A percentile compares a stretch with the other conserved stretches of the same genome.
These are phyloP conservation scores for Ogataea dorogensis DNA, from an alignment of 805 yeast species.

Conservation along the genomic window DNA sequence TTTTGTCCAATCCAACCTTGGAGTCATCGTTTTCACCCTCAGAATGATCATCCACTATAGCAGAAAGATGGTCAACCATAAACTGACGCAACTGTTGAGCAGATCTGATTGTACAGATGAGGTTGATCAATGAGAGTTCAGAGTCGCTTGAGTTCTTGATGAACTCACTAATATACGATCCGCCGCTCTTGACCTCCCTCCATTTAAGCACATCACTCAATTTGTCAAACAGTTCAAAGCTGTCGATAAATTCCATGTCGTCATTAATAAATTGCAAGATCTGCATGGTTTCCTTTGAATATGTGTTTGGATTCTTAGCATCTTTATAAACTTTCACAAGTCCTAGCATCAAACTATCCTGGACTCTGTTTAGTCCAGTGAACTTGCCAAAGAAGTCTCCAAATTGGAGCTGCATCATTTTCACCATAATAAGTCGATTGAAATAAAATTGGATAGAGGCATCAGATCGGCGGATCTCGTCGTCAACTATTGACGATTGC, in stretches of 20 bases:
- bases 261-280: conserved; percentile 20
- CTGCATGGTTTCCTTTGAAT: conserved; percentile 15
- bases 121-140: conserved; percentile 26
- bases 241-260: conserved; percentile 26
- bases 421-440: conserved; percentile 21
- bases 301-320: conserved; percentile 8
- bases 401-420: conserved; percentile 19
- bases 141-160: conserved; percentile 24
- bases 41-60: conserved; percentile 7
- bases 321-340: conserved; percentile 20
- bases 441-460: conserved; percentile 26
- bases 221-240: conserved; percentile 23
- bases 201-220: conserved; percentile 22
- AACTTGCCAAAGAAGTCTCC: conserved; percentile 14
- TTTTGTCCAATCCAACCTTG: conserved; percentile 10
- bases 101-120: conserved; percentile 24
- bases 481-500: conserved; percentile 17
- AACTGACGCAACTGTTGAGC: conserved; percentile 20
- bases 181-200: conserved; percentile 12
- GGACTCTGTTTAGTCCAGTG: conserved; percentile 13
- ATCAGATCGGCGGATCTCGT: conserved; percentile 14
- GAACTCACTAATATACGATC: conserved; percentile 27
- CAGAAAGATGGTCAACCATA: conserved; percentile 23
- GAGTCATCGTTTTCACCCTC: conserved; percentile 6
- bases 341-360: conserved; percentile 19